Evolutionary conservation across 129 eudicot genomes (phyloP).

Genomic region (Dittrichia graveolens): DNA sequence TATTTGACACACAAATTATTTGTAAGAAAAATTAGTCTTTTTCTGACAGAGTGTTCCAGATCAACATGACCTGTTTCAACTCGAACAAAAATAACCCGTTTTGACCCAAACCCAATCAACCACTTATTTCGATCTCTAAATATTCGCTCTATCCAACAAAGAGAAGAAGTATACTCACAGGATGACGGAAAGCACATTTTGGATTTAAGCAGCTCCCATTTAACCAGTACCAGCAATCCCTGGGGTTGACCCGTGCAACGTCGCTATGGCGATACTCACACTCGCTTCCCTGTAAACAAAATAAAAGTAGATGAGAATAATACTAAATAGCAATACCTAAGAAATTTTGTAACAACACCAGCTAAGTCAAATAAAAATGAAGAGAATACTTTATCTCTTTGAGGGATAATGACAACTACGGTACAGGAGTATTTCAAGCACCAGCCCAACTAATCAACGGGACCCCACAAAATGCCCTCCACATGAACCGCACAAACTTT

Average conservation of each 20-base stretch:
- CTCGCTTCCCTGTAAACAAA: constrained; percentile 80
- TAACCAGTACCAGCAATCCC: constrained; percentile 92
- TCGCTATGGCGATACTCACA: constrained; percentile 97
- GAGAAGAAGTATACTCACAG: constrained; percentile 58
- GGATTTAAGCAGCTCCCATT: constrained; percentile 85
- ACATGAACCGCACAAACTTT: background rate
- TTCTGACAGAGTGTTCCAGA: too few species aligned
- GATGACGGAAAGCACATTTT: constrained; percentile 89
- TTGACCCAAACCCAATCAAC: background rate
- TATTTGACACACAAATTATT: too few species aligned
- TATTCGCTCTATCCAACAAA: too few species aligned
- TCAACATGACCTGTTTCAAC: too few species aligned
- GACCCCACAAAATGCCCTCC: background rate
- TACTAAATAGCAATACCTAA: constrained; percentile 12
- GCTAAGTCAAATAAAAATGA: background rate
- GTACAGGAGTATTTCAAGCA: background rate
- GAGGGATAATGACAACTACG: background rate
- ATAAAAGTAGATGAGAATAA: background rate
- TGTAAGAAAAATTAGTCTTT: too few species aligned
- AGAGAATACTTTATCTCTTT: background rate
- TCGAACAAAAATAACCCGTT: too few species aligned
- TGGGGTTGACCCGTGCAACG: constrained; percentile 77
- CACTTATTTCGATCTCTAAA: too few species aligned
- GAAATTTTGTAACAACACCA: constrained; percentile 7
- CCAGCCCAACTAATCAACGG: background rate